A percentile compares a stretch with the other conserved stretches of the same genome.
phyloP scores from a whole-genome alignment of 1,139 yeast genomes.

The Sugiyamaella sp. region DNA sequence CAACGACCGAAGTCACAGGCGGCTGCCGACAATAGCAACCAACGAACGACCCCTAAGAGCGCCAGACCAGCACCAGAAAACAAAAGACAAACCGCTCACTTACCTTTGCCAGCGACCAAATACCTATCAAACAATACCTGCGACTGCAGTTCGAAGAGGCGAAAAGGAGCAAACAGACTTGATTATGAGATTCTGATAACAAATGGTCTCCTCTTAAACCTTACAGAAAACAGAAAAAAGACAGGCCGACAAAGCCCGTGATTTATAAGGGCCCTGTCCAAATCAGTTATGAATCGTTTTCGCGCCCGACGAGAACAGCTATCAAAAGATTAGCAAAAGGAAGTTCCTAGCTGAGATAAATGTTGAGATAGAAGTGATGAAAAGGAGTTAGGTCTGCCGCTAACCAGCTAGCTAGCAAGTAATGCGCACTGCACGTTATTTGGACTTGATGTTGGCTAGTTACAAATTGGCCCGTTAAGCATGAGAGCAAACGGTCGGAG shows the following conservation, averaged over 20 bases:
- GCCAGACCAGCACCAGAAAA: too few species aligned
- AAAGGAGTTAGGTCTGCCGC: background rate
- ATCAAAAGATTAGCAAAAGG: background rate
- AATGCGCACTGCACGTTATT: background rate
- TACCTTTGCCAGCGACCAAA: background rate
- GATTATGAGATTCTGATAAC: background rate
- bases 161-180: background rate
- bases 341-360: background rate
- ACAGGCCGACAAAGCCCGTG: background rate
- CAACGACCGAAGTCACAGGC: too few species aligned
- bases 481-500: constrained; percentile 3
- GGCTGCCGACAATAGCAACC: too few species aligned
- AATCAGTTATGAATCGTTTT: background rate
- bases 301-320: too few species aligned
- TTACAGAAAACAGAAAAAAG: background rate
- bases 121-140: background rate
- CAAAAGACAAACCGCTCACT: background rate
- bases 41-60: too few species aligned
- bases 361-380: background rate
- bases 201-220: background rate
- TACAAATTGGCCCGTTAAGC: constrained; percentile 1
- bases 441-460: background rate
- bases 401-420: background rate
- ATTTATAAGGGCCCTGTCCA: background rate
- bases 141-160: background rate